phyloP scores from a whole-genome alignment of 2,329 filamentous ascomycete genomes.

The Cladosporium sp. region DNA sequence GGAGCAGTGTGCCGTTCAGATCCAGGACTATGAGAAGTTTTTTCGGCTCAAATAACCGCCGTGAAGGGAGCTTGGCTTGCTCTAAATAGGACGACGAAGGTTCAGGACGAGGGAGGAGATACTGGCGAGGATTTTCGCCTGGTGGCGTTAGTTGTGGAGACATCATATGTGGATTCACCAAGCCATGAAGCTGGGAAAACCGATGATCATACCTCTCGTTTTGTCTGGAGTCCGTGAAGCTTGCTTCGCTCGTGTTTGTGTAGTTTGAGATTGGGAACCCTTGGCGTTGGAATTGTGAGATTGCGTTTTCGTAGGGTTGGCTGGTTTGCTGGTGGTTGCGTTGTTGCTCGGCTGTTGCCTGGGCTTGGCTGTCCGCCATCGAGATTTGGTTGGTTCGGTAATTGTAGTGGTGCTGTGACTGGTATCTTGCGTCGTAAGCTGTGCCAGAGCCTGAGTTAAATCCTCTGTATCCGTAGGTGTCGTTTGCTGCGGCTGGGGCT shows the following conservation, averaged over 20 bases:
- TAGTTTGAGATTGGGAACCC: not conserved
- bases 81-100: slow-evolving; percentile 21
- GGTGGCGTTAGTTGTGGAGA: not conserved
- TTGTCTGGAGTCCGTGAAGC: not conserved
- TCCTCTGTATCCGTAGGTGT: not conserved
- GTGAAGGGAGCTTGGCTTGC: slow-evolving; percentile 14
- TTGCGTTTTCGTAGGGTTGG: not conserved
- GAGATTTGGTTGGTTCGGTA: slow-evolving; percentile 4
- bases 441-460: not conserved
- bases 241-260: not conserved
- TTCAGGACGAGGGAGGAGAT: slow-evolving; percentile 20
- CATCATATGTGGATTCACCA: not conserved
- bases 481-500: not conserved
- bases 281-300: not conserved
- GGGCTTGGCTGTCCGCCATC: slow-evolving; percentile 9
- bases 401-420: not conserved
- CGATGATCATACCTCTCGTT: not conserved
- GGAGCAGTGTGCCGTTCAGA: slow-evolving; percentile 85
- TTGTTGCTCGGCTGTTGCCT: not conserved
- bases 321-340: not conserved
- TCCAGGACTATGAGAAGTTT: slow-evolving; percentile 78
- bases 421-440: slow-evolving; percentile 2
- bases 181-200: not conserved
- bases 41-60: slow-evolving; percentile 15
- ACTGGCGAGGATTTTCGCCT: slow-evolving; percentile 3